Evolutionary conservation across 352 stramenopile genomes (phyloP), one percentile per base, ranked within the genome.

Genomic region (Pythium diclinum): DNA sequence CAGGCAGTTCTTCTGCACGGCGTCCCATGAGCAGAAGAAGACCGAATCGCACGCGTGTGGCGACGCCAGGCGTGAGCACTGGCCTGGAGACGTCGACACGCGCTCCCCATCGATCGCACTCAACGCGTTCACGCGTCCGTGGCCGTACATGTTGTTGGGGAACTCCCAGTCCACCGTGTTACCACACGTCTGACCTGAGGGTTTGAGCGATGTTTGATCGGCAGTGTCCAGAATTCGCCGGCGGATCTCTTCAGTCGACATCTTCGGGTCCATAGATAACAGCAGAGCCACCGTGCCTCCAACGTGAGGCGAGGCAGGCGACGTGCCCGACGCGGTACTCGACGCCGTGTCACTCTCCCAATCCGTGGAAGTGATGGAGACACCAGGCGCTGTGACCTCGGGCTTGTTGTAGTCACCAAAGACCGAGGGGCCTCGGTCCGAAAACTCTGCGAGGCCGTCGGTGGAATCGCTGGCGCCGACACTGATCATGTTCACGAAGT

Each of bases 111-210:
- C 9, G 17, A 49, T 25, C n/a, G 60, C 60, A 34, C 21, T 48
- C 9, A 60, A 40, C 7, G 42, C 59, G 54, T 76, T 71, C n/a
- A 73, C 30, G 46, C 66, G 65, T 23, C 69, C 69, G 47, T 74
- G 56, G 25, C 69, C 69, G 34, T 65, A 71, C 23, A 59, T 52
- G 55, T 76, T 74, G 63, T 76, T 76, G 44, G 69, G 69, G 19
- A 34, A 73, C 4, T n/a, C 6, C 3, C 14, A n/a, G 40, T 67
- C 60, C 21, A 10, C 21, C 2, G 49, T 61, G 42, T 40, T 33
- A 14, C 25, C 51, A 21, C 49, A 59, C 21, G 38, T 48, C 19
- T 54, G 33, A 1, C 30, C 25, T 3, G 33, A 51, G 0, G 61
- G 42, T 13, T 17, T 36, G 9, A 56, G 25, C 28, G 28, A 33